A percentile compares a stretch with the other conserved stretches of the same genome.
Evolutionary conservation across 176 grass and related monocot genomes (phyloP).

Genomic region (Triticum dicoccoides): DNA sequence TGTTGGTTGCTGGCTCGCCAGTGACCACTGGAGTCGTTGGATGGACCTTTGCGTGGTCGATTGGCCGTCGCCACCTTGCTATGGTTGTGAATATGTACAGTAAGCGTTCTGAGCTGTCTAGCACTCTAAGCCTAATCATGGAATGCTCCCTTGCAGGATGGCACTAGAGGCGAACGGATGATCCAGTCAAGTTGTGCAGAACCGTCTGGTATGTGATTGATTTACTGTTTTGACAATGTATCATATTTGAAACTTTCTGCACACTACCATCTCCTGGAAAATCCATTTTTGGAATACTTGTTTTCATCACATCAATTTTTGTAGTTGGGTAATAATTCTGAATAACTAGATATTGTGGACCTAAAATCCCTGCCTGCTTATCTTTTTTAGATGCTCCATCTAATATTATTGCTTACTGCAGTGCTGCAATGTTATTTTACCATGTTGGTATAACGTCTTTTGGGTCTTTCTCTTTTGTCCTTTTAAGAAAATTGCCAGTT

Average conservation of each 20-base stretch:
- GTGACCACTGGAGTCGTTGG: background rate
- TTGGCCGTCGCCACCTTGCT: background rate
- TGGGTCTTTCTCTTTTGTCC: background rate
- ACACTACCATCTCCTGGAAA: background rate
- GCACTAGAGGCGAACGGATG: conserved; percentile 26
- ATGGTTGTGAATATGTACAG: background rate
- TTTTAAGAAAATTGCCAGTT: background rate
- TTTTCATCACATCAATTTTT: conserved; percentile 3
- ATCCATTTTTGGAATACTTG: background rate
- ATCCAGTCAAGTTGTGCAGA: conserved; percentile 42
- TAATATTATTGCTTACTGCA: conserved; percentile 8
- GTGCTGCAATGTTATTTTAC: background rate
- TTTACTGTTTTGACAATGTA: conserved; percentile 9
- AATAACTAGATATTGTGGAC: background rate
- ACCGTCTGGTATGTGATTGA: conserved; percentile 62
- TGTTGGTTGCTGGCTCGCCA: background rate
- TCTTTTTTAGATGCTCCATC: background rate
- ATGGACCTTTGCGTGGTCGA: background rate
- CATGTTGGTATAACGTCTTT: conserved; percentile 23
- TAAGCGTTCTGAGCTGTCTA: background rate
- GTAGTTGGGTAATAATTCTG: conserved; percentile 10
- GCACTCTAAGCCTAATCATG: background rate
- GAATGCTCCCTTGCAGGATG: conserved; percentile 47
- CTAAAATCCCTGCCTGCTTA: background rate
- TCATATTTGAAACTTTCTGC: background rate